Base-by-base conservation (phyloP, 306 rosid genomes). In the Acacia confusa region DNA sequence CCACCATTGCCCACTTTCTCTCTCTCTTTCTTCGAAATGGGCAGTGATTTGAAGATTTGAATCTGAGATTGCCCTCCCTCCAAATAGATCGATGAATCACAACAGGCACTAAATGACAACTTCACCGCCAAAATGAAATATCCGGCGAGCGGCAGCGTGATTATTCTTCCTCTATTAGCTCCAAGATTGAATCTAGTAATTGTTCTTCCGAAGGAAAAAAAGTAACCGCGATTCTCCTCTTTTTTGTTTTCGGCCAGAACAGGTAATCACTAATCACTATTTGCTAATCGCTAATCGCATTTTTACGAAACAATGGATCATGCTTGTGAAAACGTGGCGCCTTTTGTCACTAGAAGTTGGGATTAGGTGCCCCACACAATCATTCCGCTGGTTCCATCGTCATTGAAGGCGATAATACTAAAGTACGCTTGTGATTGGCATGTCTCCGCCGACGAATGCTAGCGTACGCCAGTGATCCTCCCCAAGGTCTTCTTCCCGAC, bases 1-100 rank as follows among this genome's bases (percentile, higher is more conserved):
- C 93, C 99, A 87, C 92, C 97, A 91, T 92, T 80, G 82, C 83
- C 86, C 88, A 77, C 78, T 75, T 63, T 68, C 12, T 78, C 44
- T 77, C 52, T 76, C 40, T 78, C 72, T 32, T 24, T 50, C 72
- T 20, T 22, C 47, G 36, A 44, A 76, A 82, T 71, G 70, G 77
- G 32, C 76, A 57, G 25, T 20, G 60, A 53, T 84, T 84, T 67
- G 28, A 17, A 8, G 11, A 53, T 47, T 79, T 80, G 43, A 44
- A 52, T 53, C 52, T 69, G 53, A 57, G 60, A 75, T 25, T 20
- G 19, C 71, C 38, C 16, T 19, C 41, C 32, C 34, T 57, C 82
- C 53, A 45, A 47, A 32, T 47, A 40, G 70, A 75, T 63, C 82
- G 75, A 68, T 14, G 60, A 53, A 81, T 65, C 57, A 48, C 40